phyloP scores from a whole-genome alignment of 176 grass and related monocot species.

The Oryza rufipogon region DNA sequence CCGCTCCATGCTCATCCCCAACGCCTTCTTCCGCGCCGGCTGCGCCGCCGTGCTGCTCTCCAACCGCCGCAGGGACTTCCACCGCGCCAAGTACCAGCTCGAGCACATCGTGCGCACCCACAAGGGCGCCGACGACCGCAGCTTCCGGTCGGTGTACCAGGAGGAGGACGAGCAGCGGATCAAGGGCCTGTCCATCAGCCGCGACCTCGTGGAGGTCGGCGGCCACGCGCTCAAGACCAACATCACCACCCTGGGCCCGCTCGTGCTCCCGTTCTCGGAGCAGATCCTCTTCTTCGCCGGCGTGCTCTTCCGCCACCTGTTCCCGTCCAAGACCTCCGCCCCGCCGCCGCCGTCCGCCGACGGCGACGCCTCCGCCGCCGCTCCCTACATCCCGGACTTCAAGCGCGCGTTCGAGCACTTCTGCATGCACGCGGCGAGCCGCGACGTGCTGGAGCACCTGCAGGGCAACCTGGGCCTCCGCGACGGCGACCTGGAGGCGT shows the following conservation, averaged over 20 bases:
- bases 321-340: conserved; percentile 59
- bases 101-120: conserved; percentile 98
- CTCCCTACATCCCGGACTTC: conserved; percentile 96
- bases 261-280: conserved; percentile 95
- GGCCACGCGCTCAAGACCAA: conserved; percentile 96
- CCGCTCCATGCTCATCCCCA: conserved; percentile 92
- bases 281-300: conserved; percentile 93
- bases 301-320: conserved; percentile 85
- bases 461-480: conserved; percentile 82
- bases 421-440: conserved; percentile 94
- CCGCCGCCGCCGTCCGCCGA: background rate
- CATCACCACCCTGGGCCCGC: conserved; percentile 94
- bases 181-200: conserved; percentile 90
- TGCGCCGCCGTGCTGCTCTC: conserved; percentile 81
- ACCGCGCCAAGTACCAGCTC: conserved; percentile 89
- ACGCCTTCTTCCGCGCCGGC: conserved; percentile 87
- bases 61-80: conserved; percentile 84
- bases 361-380: conserved; percentile 36
- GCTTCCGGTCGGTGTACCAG: conserved; percentile 93
- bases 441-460: conserved; percentile 92
- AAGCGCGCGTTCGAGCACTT: conserved; percentile 98
- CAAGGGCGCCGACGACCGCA: conserved; percentile 87
- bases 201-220: conserved; percentile 92
- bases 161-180: conserved; percentile 97
- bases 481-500: conserved; percentile 74